Percentiles rank a stretch among this genome's conserved stretches.
phyloP scores from a whole-genome alignment of 2,329 filamentous ascomycete genomes.

The Aspergillus felis region DNA sequence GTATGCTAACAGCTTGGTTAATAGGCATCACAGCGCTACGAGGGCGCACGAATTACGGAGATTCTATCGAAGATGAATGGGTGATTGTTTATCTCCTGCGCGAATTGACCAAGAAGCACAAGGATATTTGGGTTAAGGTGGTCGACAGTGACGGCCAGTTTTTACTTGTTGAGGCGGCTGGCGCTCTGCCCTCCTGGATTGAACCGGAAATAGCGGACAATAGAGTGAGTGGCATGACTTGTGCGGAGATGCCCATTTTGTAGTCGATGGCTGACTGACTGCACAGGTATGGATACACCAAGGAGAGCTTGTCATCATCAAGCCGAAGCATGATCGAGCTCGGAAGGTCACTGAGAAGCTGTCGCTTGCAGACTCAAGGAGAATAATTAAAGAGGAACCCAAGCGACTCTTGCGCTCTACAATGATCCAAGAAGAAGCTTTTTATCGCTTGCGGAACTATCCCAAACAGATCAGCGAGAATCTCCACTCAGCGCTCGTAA shows the following conservation, averaged over 20 bases:
- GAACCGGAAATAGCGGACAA: slow-evolving; percentile 86
- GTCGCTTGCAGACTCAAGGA: slow-evolving; percentile 61
- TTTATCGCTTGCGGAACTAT: slow-evolving; percentile 82
- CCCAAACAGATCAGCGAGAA: slow-evolving; percentile 70
- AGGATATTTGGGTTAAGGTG: slow-evolving; percentile 75
- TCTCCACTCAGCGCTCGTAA: slow-evolving; percentile 70
- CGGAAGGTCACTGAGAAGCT: slow-evolving; percentile 46
- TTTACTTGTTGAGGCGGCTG: slow-evolving; percentile 87
- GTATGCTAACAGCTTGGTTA: slow-evolving; percentile 4
- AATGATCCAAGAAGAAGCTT: slow-evolving; percentile 80
- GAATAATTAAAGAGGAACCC: slow-evolving; percentile 55
- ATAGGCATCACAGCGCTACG: slow-evolving; percentile 58
- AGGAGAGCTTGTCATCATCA: slow-evolving; percentile 70
- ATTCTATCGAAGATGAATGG: slow-evolving; percentile 97
- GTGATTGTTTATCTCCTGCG: slow-evolving; percentile 85
- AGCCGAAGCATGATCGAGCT: slow-evolving; percentile 46
- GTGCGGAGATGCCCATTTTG: neutral
- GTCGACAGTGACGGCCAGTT: slow-evolving; percentile 93
- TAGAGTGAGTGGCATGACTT: slow-evolving; percentile 46
- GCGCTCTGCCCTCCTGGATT: slow-evolving; percentile 81
- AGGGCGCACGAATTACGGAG: slow-evolving; percentile 81
- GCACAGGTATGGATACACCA: slow-evolving; percentile 75
- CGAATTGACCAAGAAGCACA: slow-evolving; percentile 70
- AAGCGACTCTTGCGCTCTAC: slow-evolving; percentile 64
- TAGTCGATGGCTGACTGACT: neutral